Evolutionary conservation across 2,329 filamentous ascomycete species (phyloP).

Genomic region (Hymenoscyphus infarciens): DNA sequence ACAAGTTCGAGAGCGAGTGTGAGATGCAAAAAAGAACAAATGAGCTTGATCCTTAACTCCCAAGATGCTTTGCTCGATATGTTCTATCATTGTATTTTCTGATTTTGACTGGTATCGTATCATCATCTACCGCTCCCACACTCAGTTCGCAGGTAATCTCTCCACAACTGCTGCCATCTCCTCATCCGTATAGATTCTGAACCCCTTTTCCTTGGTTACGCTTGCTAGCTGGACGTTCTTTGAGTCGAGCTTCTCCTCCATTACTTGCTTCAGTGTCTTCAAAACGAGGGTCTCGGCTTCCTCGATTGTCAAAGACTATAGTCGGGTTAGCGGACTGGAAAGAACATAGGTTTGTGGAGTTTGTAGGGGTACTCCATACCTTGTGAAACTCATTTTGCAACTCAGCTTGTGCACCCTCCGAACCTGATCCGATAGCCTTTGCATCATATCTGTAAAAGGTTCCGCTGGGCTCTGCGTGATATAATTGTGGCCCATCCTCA

Average conservation of each 20-base stretch:
- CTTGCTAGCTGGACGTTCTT: constrained; percentile 99
- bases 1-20: not conserved
- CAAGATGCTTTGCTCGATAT: not conserved
- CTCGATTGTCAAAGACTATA: constrained; percentile 78
- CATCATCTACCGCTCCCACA: not conserved
- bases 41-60: not conserved
- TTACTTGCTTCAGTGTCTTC: constrained; percentile 98
- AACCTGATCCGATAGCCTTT: constrained; percentile 96
- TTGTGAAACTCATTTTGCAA: constrained; percentile 99
- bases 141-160: constrained; percentile 66
- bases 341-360: not conserved
- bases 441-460: constrained; percentile 99
- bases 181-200: constrained; percentile 96
- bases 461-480: constrained; percentile 95
- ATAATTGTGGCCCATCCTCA: constrained; percentile 94
- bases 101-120: constrained; percentile 7
- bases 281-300: constrained; percentile 94
- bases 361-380: constrained; percentile 39
- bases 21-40: constrained; percentile 4
- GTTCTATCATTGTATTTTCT: constrained; percentile 11
- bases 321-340: constrained; percentile 20
- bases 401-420: constrained; percentile 95
- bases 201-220: constrained; percentile 95
- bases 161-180: constrained; percentile 94
- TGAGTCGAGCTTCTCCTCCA: constrained; percentile 98